These are phyloP conservation scores for Diutina neorugosa DNA, from an alignment of 1,139 yeast genomes.

Conservation along the genomic window DNA sequence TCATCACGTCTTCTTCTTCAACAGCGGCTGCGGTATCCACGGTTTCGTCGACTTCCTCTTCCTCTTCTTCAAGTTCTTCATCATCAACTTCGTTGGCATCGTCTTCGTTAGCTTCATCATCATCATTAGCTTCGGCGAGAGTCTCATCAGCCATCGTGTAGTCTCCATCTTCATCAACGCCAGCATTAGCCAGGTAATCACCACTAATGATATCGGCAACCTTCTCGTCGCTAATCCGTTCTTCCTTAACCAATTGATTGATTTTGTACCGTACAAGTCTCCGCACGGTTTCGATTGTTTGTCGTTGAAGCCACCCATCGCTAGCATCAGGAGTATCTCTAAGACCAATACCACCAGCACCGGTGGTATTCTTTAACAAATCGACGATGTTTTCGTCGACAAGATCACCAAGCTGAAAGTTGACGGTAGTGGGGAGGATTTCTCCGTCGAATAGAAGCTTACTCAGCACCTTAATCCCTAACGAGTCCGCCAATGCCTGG, in stretches of 20 bases:
- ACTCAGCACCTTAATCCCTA: constrained; percentile 25
- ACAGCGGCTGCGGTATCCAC: constrained; percentile 9
- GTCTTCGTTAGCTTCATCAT: constrained; percentile 9
- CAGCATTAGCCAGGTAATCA: constrained; percentile 22
- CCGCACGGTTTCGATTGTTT: constrained; percentile 53
- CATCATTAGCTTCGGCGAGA: constrained; percentile 13
- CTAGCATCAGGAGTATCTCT: constrained; percentile 29
- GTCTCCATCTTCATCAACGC: constrained; percentile 12
- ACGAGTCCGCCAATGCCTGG: constrained; percentile 5
- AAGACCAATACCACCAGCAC: constrained; percentile 31
- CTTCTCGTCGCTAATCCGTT: constrained; percentile 24
- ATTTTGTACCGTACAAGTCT: constrained; percentile 64
- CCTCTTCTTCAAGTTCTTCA: constrained; percentile 8
- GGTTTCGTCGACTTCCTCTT: constrained; percentile 13
- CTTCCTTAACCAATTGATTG: constrained; percentile 37
- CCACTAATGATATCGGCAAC: constrained; percentile 33
- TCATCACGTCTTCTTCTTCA: background rate
- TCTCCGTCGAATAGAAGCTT: constrained; percentile 64
- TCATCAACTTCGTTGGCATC: constrained; percentile 12
- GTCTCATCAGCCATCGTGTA: constrained; percentile 8
- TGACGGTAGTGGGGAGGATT: constrained; percentile 52
- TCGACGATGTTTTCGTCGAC: constrained; percentile 46
- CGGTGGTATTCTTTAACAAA: background rate
- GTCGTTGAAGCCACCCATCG: constrained; percentile 69
- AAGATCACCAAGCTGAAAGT: constrained; percentile 77